Percentiles rank a stretch among this genome's conserved stretches.
Evolutionary conservation across 106 monocot species (phyloP).

Genomic region (Hemerocallis citrina): DNA sequence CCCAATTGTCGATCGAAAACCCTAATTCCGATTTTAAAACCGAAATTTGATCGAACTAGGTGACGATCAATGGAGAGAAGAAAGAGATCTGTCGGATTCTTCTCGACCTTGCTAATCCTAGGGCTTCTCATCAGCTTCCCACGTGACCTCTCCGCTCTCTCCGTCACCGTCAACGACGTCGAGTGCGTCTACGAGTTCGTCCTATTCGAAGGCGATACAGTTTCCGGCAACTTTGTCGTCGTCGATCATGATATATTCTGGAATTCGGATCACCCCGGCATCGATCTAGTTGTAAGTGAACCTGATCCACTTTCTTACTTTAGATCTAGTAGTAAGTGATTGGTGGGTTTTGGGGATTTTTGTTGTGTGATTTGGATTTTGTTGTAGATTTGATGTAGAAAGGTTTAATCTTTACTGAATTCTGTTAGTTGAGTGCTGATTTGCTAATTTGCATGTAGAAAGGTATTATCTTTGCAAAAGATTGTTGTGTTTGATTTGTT

Average conservation of each 20-base stretch:
- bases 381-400: no score
- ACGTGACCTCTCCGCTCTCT: slow-evolving; percentile 22
- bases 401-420: no score
- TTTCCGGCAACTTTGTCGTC: slow-evolving; percentile 65
- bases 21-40: no score
- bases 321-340: background rate
- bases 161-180: slow-evolving; percentile 44
- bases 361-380: no score
- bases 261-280: slow-evolving; percentile 54
- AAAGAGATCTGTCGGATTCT: slow-evolving; percentile 2
- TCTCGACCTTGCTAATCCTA: slow-evolving; percentile 2
- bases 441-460: no score
- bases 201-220: slow-evolving; percentile 41
- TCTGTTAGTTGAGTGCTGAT: no score
- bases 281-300: slow-evolving; percentile 45
- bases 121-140: slow-evolving; percentile 11
- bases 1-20: no score
- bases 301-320: background rate
- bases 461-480: no score
- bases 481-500: no score
- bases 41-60: no score
- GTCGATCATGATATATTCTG: slow-evolving; percentile 69
- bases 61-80: slow-evolving; percentile 14
- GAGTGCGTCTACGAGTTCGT: slow-evolving; percentile 83
- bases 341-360: no score